phyloP scores from a whole-genome alignment of 768 basidiomycete genomes.

The Suillus variegatus region DNA sequence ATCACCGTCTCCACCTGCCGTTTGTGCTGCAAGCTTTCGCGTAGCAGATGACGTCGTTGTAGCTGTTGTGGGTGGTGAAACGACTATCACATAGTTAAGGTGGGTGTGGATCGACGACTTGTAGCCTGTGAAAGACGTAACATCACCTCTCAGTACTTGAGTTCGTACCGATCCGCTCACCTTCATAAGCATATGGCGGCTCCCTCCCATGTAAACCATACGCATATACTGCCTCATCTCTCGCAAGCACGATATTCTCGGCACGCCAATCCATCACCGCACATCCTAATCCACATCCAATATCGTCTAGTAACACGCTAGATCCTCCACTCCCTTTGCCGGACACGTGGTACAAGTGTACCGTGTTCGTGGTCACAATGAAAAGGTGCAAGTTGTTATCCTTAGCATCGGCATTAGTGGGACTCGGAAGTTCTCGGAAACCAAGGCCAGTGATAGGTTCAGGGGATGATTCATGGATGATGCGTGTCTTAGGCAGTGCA shows the following conservation, averaged over 20 bases:
- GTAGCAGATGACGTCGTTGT: constrained; percentile 59
- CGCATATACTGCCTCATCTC: constrained; percentile 90
- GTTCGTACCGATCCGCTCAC: constrained; percentile 37
- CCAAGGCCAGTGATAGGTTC: constrained; percentile 95
- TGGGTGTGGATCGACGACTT: constrained; percentile 80
- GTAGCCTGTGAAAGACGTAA: constrained; percentile 15
- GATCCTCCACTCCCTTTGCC: constrained; percentile 69
- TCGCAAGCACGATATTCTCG: constrained; percentile 79
- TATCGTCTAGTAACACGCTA: constrained; percentile 78
- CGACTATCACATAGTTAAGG: constrained; percentile 82
- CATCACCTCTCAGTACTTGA: constrained; percentile 1
- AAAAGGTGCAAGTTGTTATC: constrained; percentile 61
- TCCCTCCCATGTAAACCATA: constrained; percentile 82
- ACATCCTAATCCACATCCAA: constrained; percentile 84
- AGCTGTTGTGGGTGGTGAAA: constrained; percentile 82
- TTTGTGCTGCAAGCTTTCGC: constrained; percentile 23
- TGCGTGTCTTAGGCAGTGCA: constrained; percentile 81
- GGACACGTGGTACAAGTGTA: constrained; percentile 73
- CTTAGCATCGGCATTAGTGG: constrained; percentile 2
- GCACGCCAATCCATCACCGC: constrained; percentile 75
- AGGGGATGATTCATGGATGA: constrained; percentile 77
- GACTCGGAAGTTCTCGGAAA: constrained; percentile 60
- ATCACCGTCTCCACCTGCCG: constrained; percentile 44
- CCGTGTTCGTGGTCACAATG: constrained; percentile 85
- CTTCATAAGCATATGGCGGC: constrained; percentile 90